Evolutionary conservation across 2,329 filamentous ascomycete genomes (phyloP), one percentile per base, ranked within the genome.

Genomic region (Stachybotrys chartarum): DNA sequence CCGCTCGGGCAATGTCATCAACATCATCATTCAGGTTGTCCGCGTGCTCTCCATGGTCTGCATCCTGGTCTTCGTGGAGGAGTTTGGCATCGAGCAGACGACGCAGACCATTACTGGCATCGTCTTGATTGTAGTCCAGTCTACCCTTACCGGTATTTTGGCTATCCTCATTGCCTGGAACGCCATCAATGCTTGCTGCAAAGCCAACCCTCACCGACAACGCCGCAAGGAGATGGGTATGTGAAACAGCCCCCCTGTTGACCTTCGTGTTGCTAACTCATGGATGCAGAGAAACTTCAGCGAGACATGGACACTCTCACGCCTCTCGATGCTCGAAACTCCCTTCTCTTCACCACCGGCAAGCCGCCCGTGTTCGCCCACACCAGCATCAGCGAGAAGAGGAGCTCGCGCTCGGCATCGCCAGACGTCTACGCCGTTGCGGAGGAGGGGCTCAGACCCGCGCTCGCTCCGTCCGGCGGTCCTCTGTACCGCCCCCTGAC

Each of bases 71-170:
- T 99, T 97, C 64, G 93, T 97, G 31, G 88, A 97, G 68, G 87
- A 97, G 73, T 85, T 99, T 54, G 90, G 89, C 56, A 87, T 99
- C 62, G 81, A 85, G 6, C 87, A 97, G 71, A 96, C 92, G 10
- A 97, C 93, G 10, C 91, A 97, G 77, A 97, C 94, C 0, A 83
- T 97, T 52, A 93, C 90, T 16, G 94, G 94, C 55, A 84, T 97
- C n/a, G 90, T 91, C 16, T 80, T 99, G 57, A 94, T 97, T 61
- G 90, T 86, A n/a, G 81, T 97, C 6, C 94, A 99, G 73, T 90
- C 90, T 0, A 82, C 86, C 0, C 75, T 99, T 61, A 96, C 92
- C 6, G 91, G 82, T 58, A 72, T 91, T 30, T 78, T 99, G 55
- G 92, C 90, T 4, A 88, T 97, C 53, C 79, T 97, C 32, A 96